Conservation (phyloP, 306 rosid genomes). For the Glycine tomentella region DNA sequence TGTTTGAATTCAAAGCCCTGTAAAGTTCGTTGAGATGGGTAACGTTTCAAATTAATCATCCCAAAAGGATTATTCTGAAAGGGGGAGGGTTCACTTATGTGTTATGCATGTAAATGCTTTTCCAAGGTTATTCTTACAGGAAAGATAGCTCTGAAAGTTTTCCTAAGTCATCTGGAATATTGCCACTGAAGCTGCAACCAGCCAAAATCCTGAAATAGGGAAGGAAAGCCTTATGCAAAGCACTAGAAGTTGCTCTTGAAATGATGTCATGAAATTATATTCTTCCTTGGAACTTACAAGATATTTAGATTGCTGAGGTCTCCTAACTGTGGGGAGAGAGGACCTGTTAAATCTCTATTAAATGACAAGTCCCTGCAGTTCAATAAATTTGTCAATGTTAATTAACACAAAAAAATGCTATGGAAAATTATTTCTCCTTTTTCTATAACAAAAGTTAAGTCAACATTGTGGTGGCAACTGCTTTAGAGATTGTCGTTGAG, state of each 20-base stretch:
- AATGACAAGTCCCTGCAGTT: conserved; percentile 78
- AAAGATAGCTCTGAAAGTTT: conserved; percentile 75
- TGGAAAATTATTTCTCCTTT: conserved; percentile 28
- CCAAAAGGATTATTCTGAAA: neutral
- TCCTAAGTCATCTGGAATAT: conserved; percentile 81
- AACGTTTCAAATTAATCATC: conserved; percentile 8
- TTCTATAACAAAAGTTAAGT: conserved; percentile 3
- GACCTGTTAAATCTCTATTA: conserved; percentile 65
- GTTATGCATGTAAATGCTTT: conserved; percentile 16
- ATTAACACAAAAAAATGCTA: conserved; percentile 18
- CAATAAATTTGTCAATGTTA: conserved; percentile 35
- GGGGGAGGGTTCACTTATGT: neutral
- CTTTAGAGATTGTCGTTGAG: neutral
- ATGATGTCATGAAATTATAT: conserved; percentile 32
- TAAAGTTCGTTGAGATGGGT: conserved; percentile 8
- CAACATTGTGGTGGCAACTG: neutral
- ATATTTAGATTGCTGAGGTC: conserved; percentile 65
- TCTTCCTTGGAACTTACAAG: conserved; percentile 64
- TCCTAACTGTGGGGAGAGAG: conserved; percentile 64
- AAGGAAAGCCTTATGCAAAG: conserved; percentile 11
- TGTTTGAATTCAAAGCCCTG: conserved; percentile 94
- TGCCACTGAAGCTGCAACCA: conserved; percentile 88
- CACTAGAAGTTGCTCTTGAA: conserved; percentile 17
- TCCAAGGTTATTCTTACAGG: conserved; percentile 64
- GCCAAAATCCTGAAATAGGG: conserved; percentile 79